Base-by-base conservation (phyloP, 306 rosid species). In the Trichosanthes cucumerina region DNA sequence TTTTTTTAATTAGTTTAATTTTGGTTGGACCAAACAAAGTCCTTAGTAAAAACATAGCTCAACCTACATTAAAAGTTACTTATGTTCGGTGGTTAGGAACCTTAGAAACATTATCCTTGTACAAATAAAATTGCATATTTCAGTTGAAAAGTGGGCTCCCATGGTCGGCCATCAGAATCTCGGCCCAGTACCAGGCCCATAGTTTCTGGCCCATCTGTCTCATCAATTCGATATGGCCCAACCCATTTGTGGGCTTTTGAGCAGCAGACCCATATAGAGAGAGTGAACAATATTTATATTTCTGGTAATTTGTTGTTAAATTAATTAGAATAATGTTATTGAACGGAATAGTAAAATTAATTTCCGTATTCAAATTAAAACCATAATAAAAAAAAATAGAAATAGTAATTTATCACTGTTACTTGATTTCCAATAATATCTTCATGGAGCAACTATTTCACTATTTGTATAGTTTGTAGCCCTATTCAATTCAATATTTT, bases 81-180 rank as follows among this genome's bases (percentile, higher is more conserved):
- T 47, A 73, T 73, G 62, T 73, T 49, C 23, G 77, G 77, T 72
- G 39, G 77, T 26, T 72, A 72, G 77, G 77, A 71, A 44, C 13
- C 10, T 72, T 72, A 15, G 49, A 70, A 70, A 72, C 77, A 72
- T 71, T 70, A 23, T 69, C 54, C 4, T 68, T 9, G 9, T 70
- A 13, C 38, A 39, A 11, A 71, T 44, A 38, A 71, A 71, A 70
- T 23, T 70, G 6, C 56, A 41, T 21, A 69, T 69, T 46, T 46
- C 34, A 14, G 1, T 70, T 9, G 18, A 70, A 70, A 70, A 12
- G 38, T 72, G 23, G 77, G 57, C 74, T 71, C 38, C 2, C 12
- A 5, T 46, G 58, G 41, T 72, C 23, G 57, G 23, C 77, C 43
- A 24, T 13, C 12, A 43, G 6, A 70, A 71, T 46, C 8, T 3